Evolutionary conservation across 495 filamentous ascomycete species (phyloP), one percentile per base, ranked within the genome.

Genomic region (Hyaloscypha finlandica): DNA sequence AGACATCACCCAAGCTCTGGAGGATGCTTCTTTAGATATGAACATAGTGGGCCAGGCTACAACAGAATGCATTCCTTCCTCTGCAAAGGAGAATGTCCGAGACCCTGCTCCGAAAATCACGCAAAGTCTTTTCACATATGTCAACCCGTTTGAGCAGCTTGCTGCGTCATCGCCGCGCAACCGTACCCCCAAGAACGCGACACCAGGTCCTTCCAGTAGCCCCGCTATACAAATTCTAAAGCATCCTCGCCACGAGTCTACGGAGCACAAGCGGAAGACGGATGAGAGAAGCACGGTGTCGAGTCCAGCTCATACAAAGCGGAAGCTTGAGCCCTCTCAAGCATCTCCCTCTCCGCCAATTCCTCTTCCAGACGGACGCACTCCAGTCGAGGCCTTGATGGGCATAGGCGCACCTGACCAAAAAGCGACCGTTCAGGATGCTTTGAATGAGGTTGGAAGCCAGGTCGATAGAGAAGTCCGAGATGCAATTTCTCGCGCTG

Each of bases 101-200:
- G 62, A 52, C 4, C 20, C 63, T 37, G 19, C 61, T 19, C 59
- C 66, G 1, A 84, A 85, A 65, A 78, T 77, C 4, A 76, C 80
- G 8, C 76, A 75, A 59, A 73, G 74, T 22, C 79, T 89, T 31
- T 94, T 94, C 77, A 91, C 85, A 33, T 92, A 92, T 74, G 85
- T 89, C 68, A 93, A 93, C 70, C 91, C 91, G 4, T 93, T 94
- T 66, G 90, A 92, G 35, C 87, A 92, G 73, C 74, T 93, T 33
- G 84, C 89, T 66, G 82, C 82, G 8, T 88, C 88, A 8, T 91
- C 87, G 33, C 89, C 89, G 60, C 84, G 84, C 20, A 88, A 86
- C 66, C 81, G 77, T 35, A 80, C 82, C 4, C 80, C 84, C 31
- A 77, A 76, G 58, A 59, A 52, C 66, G 63, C 56, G 25, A 65